Evolutionary conservation across 148 eudicot species (phyloP).

Genomic region (Limonium bicolor): DNA sequence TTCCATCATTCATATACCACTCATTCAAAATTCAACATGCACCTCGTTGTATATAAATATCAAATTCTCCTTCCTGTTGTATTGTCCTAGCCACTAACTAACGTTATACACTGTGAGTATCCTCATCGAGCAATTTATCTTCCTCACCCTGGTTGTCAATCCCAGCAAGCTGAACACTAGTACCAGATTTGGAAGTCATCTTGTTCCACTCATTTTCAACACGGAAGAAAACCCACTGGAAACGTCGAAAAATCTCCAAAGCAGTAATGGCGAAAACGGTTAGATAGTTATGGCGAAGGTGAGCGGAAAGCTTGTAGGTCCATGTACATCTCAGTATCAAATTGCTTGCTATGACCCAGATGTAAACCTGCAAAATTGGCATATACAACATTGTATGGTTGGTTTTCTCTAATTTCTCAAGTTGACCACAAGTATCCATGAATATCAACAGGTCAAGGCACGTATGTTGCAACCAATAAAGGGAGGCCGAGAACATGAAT

Average conservation of each 20-base stretch:
- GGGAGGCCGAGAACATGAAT: no score
- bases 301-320: slow-evolving; percentile 97
- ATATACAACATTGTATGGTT: no score
- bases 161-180: slow-evolving; percentile 38
- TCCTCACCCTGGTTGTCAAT: slow-evolving; percentile 45
- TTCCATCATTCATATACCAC: no score
- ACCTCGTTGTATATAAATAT: no score
- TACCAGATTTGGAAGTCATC: slow-evolving; percentile 40
- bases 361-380: slow-evolving; percentile 39
- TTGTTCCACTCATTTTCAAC: slow-evolving; percentile 95
- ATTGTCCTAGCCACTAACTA: background rate
- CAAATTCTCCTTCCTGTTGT: no score
- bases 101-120: slow-evolving; percentile 38
- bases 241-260: slow-evolving; percentile 75
- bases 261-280: slow-evolving; percentile 72
- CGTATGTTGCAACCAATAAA: no score
- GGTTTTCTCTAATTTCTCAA: no score
- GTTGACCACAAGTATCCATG: background rate
- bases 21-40: no score
- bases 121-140: slow-evolving; percentile 40
- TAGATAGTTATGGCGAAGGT: slow-evolving; percentile 85
- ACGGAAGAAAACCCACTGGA: slow-evolving; percentile 92
- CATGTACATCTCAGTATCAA: slow-evolving; percentile 94
- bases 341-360: slow-evolving; percentile 89
- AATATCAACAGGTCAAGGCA: background rate